These are phyloP conservation scores for Diplosphaera chodatii DNA, from an alignment of 139 green algal genomes.

Conservation along the genomic window DNA sequence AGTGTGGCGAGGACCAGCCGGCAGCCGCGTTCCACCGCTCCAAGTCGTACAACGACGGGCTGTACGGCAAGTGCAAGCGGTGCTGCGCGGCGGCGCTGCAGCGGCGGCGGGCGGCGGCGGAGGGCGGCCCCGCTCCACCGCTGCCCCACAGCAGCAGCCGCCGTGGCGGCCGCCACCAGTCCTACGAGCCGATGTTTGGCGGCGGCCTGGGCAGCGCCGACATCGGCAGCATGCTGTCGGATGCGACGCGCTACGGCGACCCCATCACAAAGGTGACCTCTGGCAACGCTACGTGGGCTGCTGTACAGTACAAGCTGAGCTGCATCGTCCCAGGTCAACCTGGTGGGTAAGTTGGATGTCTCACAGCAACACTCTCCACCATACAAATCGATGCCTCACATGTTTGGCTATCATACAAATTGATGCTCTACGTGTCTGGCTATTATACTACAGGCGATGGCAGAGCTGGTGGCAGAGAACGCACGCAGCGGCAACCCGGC, in stretches of 20 bases:
- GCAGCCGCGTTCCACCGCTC: background rate
- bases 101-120: too few relatives aligned
- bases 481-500: background rate
- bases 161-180: background rate
- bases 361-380: too few relatives aligned
- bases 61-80: constrained; percentile 1
- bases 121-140: background rate
- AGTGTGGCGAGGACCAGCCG: background rate
- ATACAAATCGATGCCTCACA: too few relatives aligned
- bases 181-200: background rate
- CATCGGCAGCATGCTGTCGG: background rate
- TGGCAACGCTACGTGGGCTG: too few relatives aligned
- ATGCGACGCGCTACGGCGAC: background rate
- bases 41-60: background rate
- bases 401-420: too few relatives aligned
- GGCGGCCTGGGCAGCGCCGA: background rate
- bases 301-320: background rate
- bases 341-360: background rate
- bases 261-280: background rate
- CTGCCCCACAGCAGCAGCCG: background rate
- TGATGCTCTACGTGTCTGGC: too few relatives aligned
- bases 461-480: background rate
- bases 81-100: background rate
- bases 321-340: background rate
- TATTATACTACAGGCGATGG: background rate